Conservation (phyloP, 1,284 basidiomycete species). For the Vanrija sp. region DNA sequence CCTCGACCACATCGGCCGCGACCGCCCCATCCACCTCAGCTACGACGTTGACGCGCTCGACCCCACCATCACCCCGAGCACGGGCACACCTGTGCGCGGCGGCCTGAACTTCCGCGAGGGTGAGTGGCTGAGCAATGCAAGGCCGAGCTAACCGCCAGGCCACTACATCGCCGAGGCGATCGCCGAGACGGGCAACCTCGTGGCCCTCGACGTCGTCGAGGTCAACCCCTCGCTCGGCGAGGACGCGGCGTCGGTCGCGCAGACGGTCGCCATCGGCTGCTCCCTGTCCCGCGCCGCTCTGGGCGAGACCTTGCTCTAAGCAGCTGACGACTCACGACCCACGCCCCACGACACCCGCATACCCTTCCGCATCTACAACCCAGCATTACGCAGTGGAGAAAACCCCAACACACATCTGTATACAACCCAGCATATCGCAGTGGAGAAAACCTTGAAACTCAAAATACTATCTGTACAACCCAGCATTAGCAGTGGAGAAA, state of each 20-base stretch:
- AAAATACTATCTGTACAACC: no score
- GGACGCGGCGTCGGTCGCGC: slow-evolving; percentile 66
- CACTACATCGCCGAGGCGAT: slow-evolving; percentile 88
- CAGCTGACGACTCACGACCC: neutral
- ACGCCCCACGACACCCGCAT: no score
- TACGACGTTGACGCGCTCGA: slow-evolving; percentile 97
- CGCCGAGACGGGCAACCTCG: slow-evolving; percentile 86
- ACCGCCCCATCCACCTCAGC: slow-evolving; percentile 85
- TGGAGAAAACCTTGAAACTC: no score
- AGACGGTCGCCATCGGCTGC: slow-evolving; percentile 92
- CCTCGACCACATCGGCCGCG: slow-evolving; percentile 85
- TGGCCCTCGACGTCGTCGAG: slow-evolving; percentile 91
- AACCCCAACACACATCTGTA: no score
- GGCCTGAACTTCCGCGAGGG: slow-evolving; percentile 97
- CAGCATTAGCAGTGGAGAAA: no score
- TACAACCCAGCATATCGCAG: no score
- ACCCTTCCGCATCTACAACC: no score
- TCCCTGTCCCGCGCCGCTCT: slow-evolving; percentile 86
- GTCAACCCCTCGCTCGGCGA: slow-evolving; percentile 81
- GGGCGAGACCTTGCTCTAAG: slow-evolving; percentile 58
- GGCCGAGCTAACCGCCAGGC: slow-evolving; percentile 13
- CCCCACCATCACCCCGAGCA: slow-evolving; percentile 84
- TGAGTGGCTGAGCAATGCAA: slow-evolving; percentile 56
- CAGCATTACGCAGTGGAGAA: no score
- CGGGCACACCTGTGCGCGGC: slow-evolving; percentile 68